Evolutionary conservation across 495 filamentous ascomycete genomes (phyloP), one percentile per base, ranked within the genome.

Genomic region (Trichoderma gamsii): DNA sequence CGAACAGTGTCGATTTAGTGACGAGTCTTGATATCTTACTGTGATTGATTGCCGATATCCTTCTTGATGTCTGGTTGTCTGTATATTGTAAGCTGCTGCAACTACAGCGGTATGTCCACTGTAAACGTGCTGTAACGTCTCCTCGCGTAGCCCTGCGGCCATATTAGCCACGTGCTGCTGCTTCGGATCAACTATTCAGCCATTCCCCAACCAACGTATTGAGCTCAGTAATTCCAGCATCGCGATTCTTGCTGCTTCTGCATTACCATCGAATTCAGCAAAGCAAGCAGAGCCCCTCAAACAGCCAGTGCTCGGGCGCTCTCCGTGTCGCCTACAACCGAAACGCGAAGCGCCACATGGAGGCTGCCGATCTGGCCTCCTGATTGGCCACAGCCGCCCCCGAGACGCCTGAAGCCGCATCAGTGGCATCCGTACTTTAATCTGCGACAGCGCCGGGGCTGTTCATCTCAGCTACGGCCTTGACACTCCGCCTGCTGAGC

Each of bases 381-480:
- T 25, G 23, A 61, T 61, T 61, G 56, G 56, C 27, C 56, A 32
- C 23, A 29, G 23, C 11, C 23, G 12, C 56, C 56, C 25, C 51
- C 56, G 56, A 61, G 56, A 61, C 56, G 56, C 56, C 56, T 61
- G 56, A 61, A 61, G 56, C 56, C 56, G 56, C 56, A 61, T 61
- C 56, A 61, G 56, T 61, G 51, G 56, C 23, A 61, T 61, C 56
- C 56, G 56, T 32, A 61, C 56, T 61, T 61, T 61, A 61, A 61
- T 61, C 56, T 61, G 56, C 56, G 56, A 61, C 56, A 61, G 56
- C 23, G 56, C 56, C 56, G n/a, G 56, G 56, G 56, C 13, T 7
- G 8, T 27, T 21, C 11, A 59, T 21, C 23, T 12, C 51, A 59
- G 23, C 51, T 59, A 25, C n/a, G 56, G 13, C 56, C 25, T 27